Evolutionary conservation across 768 basidiomycete genomes (phyloP).

Genomic region (Tephrocybe sp.): DNA sequence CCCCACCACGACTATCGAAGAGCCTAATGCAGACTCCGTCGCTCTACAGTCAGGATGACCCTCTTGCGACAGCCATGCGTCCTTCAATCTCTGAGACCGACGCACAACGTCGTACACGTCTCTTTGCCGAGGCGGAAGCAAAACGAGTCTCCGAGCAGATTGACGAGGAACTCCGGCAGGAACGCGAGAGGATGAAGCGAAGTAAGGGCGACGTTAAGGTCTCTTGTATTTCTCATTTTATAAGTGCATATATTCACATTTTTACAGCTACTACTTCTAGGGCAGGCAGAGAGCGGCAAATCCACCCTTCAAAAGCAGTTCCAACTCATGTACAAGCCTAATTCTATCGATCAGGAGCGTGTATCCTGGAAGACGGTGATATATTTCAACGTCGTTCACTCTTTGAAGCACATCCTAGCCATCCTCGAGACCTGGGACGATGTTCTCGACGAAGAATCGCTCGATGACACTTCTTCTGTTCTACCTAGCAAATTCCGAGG

Average conservation of each 20-base stretch:
- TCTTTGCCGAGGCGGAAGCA: constrained; percentile 69
- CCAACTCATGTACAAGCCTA: constrained; percentile 78
- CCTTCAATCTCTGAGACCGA: constrained; percentile 69
- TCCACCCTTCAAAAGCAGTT: constrained; percentile 78
- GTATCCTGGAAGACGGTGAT: constrained; percentile 72
- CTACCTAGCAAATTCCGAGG: constrained; percentile 22
- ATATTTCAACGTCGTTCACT: constrained; percentile 73
- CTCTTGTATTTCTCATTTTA: background rate
- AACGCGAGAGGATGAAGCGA: constrained; percentile 62
- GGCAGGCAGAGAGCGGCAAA: constrained; percentile 79
- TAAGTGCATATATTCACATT: constrained; percentile 35
- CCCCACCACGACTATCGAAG: constrained; percentile 28
- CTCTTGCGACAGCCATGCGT: constrained; percentile 62
- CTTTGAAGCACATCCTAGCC: constrained; percentile 64
- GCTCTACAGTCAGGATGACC: constrained; percentile 73
- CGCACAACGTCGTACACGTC: constrained; percentile 55
- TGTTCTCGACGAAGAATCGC: constrained; percentile 46
- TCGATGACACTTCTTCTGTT: constrained; percentile 28
- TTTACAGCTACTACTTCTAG: constrained; percentile 63
- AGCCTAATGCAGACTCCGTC: constrained; percentile 60
- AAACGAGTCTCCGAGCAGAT: constrained; percentile 77
- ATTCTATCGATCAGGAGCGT: constrained; percentile 65
- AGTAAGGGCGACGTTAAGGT: constrained; percentile 78
- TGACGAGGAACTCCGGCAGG: constrained; percentile 73
- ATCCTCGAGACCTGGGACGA: constrained; percentile 65